These are phyloP conservation scores for Paramecium tetraurelia DNA, from an alignment of 73 alveolate genomes.

Conservation along the genomic window DNA sequence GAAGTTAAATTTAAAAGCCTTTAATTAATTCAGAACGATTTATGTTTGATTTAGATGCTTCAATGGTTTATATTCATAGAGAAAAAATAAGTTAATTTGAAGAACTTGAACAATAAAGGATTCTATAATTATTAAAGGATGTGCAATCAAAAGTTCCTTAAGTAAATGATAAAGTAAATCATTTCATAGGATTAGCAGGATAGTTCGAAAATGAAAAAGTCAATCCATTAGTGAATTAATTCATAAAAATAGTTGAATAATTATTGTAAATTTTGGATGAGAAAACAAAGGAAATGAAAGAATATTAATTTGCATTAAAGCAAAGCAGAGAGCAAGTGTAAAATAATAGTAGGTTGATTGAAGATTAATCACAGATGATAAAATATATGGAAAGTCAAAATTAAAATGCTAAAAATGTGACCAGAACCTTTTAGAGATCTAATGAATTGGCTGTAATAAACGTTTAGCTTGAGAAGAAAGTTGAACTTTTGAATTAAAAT, in stretches of 20 bases:
- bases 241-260: neutral
- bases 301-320: neutral
- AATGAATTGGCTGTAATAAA: slow-evolving; percentile 23
- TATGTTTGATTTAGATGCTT: slow-evolving; percentile 38
- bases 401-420: neutral
- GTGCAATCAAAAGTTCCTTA: neutral
- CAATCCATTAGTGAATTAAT: neutral
- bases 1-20: neutral
- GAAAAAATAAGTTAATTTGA: neutral
- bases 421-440: slow-evolving; percentile 13
- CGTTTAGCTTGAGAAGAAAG: neutral
- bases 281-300: neutral
- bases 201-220: neutral
- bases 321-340: neutral
- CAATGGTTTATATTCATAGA: slow-evolving; percentile 25
- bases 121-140: neutral
- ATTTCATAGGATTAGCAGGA: neutral
- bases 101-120: neutral
- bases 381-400: slow-evolving; percentile 20
- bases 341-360: neutral
- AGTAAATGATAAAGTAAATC: neutral
- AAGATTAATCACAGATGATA: neutral
- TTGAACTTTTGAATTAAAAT: neutral
- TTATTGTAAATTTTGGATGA: neutral
- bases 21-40: neutral